A percentile compares a stretch with the other conserved stretches of the same genome.
phyloP scores from a whole-genome alignment of 2,329 filamentous ascomycete genomes.

The Phoma herbarum region DNA sequence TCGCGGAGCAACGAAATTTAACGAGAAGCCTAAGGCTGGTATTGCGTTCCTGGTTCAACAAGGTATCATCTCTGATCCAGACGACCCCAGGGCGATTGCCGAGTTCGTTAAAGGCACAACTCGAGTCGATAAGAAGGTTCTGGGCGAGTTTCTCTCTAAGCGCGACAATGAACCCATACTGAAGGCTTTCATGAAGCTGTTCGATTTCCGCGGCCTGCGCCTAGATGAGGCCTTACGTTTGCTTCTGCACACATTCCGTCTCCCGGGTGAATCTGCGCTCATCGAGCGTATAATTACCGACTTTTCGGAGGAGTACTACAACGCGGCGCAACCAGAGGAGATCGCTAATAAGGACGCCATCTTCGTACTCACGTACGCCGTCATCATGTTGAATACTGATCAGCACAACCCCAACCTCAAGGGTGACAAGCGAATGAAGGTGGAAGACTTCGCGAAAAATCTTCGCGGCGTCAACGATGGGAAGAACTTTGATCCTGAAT shows the following conservation, averaged over 20 bases:
- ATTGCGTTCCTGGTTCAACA: constrained; percentile 85
- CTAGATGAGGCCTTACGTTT: constrained; percentile 89
- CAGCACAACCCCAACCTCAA: constrained; percentile 94
- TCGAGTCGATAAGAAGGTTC: constrained; percentile 84
- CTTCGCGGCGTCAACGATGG: constrained; percentile 89
- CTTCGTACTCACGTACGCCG: constrained; percentile 91
- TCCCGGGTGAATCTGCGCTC: constrained; percentile 90
- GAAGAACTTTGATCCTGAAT: constrained; percentile 83
- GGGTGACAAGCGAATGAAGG: constrained; percentile 80
- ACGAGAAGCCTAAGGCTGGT: constrained; percentile 90
- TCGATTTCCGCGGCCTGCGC: constrained; percentile 85
- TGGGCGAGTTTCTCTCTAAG: constrained; percentile 95
- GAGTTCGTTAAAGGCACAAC: constrained; percentile 87
- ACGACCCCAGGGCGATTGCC: constrained; percentile 81
- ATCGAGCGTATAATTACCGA: constrained; percentile 91
- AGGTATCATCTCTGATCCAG: constrained; percentile 80
- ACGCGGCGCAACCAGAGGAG: constrained; percentile 72
- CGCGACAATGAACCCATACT: constrained; percentile 86
- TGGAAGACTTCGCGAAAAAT: constrained; percentile 84
- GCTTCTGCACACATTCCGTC: constrained; percentile 88
- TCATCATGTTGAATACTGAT: constrained; percentile 97
- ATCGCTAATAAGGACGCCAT: constrained; percentile 87
- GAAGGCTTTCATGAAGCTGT: constrained; percentile 82
- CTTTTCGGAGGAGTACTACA: constrained; percentile 86
- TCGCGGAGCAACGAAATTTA: constrained; percentile 88